phyloP scores from a whole-genome alignment of 768 basidiomycete species.

The Tricholomella constricta region DNA sequence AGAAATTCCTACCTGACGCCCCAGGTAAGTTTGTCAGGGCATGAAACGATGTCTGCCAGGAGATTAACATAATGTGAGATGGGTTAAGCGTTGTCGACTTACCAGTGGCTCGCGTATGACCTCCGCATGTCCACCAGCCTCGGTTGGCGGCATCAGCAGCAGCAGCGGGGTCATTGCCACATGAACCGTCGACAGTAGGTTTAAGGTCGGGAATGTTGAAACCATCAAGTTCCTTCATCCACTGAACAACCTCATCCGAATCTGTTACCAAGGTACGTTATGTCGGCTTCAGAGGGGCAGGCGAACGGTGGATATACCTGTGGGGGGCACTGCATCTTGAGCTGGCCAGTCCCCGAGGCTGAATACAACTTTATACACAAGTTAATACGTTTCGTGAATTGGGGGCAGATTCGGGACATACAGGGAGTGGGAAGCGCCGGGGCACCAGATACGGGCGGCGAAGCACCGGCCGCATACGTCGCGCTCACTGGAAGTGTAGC shows the following conservation, averaged over 20 bases:
- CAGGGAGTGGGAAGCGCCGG: slow-evolving; percentile 67
- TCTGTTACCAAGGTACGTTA: slow-evolving; percentile 29
- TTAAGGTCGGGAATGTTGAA: slow-evolving; percentile 64
- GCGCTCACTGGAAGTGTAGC: slow-evolving; percentile 49
- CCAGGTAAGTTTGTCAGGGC: slow-evolving; percentile 72
- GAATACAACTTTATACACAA: slow-evolving; percentile 27
- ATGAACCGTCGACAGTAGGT: slow-evolving; percentile 71
- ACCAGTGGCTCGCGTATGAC: slow-evolving; percentile 56
- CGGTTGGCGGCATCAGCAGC: slow-evolving; percentile 57
- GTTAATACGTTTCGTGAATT: neutral
- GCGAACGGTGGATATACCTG: slow-evolving; percentile 44
- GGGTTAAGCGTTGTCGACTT: neutral
- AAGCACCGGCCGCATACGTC: slow-evolving; percentile 60
- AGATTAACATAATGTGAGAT: neutral
- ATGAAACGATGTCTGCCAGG: slow-evolving; percentile 57
- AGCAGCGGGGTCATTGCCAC: slow-evolving; percentile 56
- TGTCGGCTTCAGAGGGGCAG: neutral
- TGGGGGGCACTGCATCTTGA: slow-evolving; percentile 60
- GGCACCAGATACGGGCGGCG: slow-evolving; percentile 64
- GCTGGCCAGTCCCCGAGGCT: slow-evolving; percentile 54
- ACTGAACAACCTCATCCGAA: slow-evolving; percentile 63
- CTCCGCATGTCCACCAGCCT: slow-evolving; percentile 94
- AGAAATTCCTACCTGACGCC: slow-evolving; percentile 58
- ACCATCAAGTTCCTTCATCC: slow-evolving; percentile 79
- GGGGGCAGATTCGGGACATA: slow-evolving; percentile 32